Conservation (phyloP, 331 rosid species). For the Dryas integrifolia region DNA sequence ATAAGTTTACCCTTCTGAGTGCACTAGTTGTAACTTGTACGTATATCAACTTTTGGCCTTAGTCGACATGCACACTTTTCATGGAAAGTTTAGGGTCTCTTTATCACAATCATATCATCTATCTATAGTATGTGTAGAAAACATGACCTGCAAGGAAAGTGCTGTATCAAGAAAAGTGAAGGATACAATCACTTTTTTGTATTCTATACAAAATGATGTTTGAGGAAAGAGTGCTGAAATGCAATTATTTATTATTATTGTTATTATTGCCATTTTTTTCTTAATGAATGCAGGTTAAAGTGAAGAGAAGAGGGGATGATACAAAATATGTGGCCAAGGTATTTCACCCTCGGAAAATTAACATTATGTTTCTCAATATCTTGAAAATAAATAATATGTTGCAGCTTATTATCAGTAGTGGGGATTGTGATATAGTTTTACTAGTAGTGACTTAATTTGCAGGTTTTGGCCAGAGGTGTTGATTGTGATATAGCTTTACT, state of each 20-base stretch:
- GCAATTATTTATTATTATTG: background rate
- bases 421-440: slow-evolving; percentile 26
- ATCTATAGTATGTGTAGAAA: background rate
- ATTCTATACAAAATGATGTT: background rate
- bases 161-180: background rate
- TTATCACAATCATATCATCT: background rate
- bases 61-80: background rate
- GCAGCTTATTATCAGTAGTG: slow-evolving; percentile 16
- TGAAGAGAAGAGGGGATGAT: slow-evolving; percentile 96
- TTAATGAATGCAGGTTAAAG: slow-evolving; percentile 70
- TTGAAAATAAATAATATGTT: slow-evolving; percentile 23
- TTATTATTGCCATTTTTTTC: background rate
- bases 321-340: slow-evolving; percentile 98
- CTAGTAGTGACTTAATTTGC: slow-evolving; percentile 42
- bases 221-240: background rate
- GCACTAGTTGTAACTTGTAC: background rate
- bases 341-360: slow-evolving; percentile 1
- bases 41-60: background rate
- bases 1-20: background rate
- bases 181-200: background rate
- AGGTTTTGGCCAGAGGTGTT: slow-evolving; percentile 94
- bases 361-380: background rate
- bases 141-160: background rate
- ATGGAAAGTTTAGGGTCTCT: background rate
- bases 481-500: slow-evolving; percentile 98